phyloP scores from a whole-genome alignment of 2,329 filamentous ascomycete genomes.

The Penicillium digitatum region DNA sequence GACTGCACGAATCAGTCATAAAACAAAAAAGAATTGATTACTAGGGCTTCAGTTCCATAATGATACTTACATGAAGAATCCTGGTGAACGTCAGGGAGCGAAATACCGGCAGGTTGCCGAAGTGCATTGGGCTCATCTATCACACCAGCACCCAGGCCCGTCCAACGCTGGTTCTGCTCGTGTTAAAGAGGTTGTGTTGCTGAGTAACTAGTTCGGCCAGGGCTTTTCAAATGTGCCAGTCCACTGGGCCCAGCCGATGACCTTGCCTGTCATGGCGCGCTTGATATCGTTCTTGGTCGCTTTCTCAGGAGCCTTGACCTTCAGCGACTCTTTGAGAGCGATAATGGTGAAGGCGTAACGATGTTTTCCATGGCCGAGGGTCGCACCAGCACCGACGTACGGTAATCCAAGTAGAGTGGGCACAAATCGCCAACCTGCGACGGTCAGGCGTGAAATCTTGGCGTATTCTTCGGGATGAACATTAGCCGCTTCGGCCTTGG shows the following conservation, averaged over 20 bases:
- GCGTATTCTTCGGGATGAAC: conserved; percentile 10
- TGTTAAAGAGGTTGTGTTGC: neutral
- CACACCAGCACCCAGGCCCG: neutral
- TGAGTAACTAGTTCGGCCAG: conserved; percentile 14
- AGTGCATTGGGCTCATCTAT: neutral
- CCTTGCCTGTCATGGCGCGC: conserved; percentile 27
- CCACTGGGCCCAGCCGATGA: conserved; percentile 35
- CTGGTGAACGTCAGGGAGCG: too few relatives aligned
- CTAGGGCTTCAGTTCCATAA: neutral
- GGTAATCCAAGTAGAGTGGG: conserved; percentile 23
- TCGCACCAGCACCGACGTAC: conserved; percentile 28
- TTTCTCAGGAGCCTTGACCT: conserved; percentile 19
- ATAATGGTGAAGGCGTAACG: conserved; percentile 34
- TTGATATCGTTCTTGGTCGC: conserved; percentile 28
- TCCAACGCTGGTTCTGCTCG: neutral
- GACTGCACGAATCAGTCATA: neutral
- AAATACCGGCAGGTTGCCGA: neutral
- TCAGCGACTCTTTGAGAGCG: conserved; percentile 25
- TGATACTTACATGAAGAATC: neutral
- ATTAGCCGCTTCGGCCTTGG: conserved; percentile 15
- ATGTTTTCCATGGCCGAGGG: conserved; percentile 32
- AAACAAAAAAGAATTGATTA: too few relatives aligned
- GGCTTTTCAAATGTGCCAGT: conserved; percentile 28
- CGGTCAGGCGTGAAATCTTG: conserved; percentile 17
- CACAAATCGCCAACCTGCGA: conserved; percentile 28